Conservation (phyloP, 2,329 filamentous ascomycete species). For the Hypoxylon sp. region DNA sequence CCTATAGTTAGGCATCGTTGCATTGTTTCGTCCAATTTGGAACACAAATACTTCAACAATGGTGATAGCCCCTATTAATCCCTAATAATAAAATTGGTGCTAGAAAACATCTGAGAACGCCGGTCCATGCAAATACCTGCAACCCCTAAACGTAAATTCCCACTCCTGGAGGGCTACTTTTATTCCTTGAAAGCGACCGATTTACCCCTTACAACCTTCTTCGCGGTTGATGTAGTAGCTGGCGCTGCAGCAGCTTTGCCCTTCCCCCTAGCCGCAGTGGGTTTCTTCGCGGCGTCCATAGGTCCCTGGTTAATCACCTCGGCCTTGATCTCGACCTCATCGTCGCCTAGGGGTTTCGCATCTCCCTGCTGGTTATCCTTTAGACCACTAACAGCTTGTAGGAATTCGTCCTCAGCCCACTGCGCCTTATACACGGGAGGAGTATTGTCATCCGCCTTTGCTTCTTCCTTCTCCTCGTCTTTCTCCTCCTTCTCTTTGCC, state of each 20-base stretch:
- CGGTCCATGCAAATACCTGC: conserved; percentile 44
- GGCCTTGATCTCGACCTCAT: conserved; percentile 46
- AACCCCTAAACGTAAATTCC: conserved; percentile 7
- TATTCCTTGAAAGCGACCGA: conserved; percentile 51
- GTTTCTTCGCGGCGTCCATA: conserved; percentile 30
- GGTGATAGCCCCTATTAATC: conserved; percentile 11
- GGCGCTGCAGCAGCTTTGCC: conserved; percentile 45
- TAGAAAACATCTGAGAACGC: conserved; percentile 42
- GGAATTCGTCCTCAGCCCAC: conserved; percentile 53
- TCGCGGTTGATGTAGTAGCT: conserved; percentile 29
- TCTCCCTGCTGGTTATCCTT: conserved; percentile 49
- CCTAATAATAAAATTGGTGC: conserved; percentile 12
- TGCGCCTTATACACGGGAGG: conserved; percentile 45
- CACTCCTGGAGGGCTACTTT: not conserved
- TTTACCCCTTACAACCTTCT: conserved; percentile 47
- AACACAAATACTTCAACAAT: conserved; percentile 2
- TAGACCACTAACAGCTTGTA: conserved; percentile 53
- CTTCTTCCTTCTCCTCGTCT: not conserved
- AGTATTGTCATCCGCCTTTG: conserved; percentile 11
- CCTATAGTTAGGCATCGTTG: not conserved
- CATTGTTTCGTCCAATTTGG: conserved; percentile 4
- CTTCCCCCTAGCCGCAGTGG: conserved; percentile 46
- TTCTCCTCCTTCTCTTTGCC: conserved; percentile 28
- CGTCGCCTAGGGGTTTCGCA: conserved; percentile 39
- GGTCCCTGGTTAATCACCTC: conserved; percentile 21